Percentiles rank a stretch among this genome's conserved stretches.
phyloP scores from a whole-genome alignment of 768 basidiomycete genomes.

The Leccinum arenicola region DNA sequence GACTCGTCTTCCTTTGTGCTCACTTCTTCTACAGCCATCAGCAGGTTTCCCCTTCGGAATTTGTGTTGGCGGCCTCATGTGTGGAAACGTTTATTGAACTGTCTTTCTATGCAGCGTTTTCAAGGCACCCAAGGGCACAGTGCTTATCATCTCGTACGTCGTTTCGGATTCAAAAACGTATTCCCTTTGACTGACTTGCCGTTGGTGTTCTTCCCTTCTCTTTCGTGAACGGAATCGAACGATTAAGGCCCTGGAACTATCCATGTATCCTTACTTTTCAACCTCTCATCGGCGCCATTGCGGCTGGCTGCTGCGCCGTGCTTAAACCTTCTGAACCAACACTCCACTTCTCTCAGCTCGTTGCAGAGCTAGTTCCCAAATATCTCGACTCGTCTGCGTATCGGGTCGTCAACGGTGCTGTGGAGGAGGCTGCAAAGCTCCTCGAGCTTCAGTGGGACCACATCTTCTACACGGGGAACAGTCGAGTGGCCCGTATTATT shows the following conservation, averaged over 20 bases:
- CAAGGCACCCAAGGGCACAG: constrained; percentile 60
- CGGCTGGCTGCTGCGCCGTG: constrained; percentile 67
- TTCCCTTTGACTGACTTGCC: neutral
- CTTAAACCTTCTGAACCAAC: constrained; percentile 64
- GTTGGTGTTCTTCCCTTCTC: neutral
- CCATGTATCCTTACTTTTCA: constrained; percentile 53
- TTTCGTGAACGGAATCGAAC: neutral
- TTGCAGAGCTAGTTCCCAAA: constrained; percentile 54
- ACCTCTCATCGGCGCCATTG: constrained; percentile 67
- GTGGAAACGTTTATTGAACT: neutral
- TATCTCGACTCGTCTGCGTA: constrained; percentile 53
- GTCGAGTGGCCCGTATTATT: constrained; percentile 24
- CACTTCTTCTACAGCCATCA: too few species aligned
- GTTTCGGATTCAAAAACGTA: neutral
- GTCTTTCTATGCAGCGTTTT: constrained; percentile 31
- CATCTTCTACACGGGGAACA: constrained; percentile 39
- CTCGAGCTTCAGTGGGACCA: constrained; percentile 32
- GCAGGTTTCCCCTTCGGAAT: too few species aligned
- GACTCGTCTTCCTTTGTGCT: too few species aligned
- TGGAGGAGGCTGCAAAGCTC: constrained; percentile 36
- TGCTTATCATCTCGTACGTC: constrained; percentile 56
- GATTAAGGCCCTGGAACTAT: constrained; percentile 59
- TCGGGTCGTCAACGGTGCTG: constrained; percentile 49
- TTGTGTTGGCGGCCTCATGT: neutral
- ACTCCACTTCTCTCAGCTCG: constrained; percentile 45